Base-by-base conservation (phyloP, 2,329 filamentous ascomycete species). In the Falciphora oryzae region DNA sequence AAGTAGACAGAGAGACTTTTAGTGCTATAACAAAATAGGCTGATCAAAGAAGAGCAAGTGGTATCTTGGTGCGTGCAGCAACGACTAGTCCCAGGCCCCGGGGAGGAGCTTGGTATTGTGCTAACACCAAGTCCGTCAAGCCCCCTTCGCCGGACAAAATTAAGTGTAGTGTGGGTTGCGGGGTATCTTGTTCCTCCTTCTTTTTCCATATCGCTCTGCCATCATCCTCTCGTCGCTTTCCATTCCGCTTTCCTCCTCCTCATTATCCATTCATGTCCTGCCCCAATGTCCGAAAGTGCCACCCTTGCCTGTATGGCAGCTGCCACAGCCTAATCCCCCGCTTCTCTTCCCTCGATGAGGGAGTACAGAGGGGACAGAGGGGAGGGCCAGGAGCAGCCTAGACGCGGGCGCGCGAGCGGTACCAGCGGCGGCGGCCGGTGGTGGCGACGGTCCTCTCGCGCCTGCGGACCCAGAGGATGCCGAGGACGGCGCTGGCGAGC, bases 401-500 rank as follows among this genome's bases (percentile, higher is more conserved):
- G 71, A 81, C 77, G 62, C 73, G 75, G 66, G 76, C 78, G 65
- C 78, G 77, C 18, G 67, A 64, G 66, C 73, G 73, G 71, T 77
- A 78, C 79, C 80, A 81, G 65, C 75, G 75, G 65, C 76, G 76
- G 59, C 72, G 72, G 57, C 71, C 71, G 28, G 68, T 66, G 13
- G 50, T 58, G 25, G 66, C 65, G 13, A 62, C 63, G 1, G 66
- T 59, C 50, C 73, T 70, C 29, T 75, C 77, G 65, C 74, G 77
- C 66, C 77, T 76, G 65, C 77, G 80, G 27, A 82, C 77, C 83
- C 83, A 85, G 72, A 83, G 79, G 69, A 85, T 72, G 59, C 81
- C 85, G 58, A 91, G 71, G 27, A 89, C 71, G 22, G 82, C 83
- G 60, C 86, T 89, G 16, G 80, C 83, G 57, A 92, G 82, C 89